phyloP scores from a whole-genome alignment of 306 rosid species.

The Echinosophora koreensis region DNA sequence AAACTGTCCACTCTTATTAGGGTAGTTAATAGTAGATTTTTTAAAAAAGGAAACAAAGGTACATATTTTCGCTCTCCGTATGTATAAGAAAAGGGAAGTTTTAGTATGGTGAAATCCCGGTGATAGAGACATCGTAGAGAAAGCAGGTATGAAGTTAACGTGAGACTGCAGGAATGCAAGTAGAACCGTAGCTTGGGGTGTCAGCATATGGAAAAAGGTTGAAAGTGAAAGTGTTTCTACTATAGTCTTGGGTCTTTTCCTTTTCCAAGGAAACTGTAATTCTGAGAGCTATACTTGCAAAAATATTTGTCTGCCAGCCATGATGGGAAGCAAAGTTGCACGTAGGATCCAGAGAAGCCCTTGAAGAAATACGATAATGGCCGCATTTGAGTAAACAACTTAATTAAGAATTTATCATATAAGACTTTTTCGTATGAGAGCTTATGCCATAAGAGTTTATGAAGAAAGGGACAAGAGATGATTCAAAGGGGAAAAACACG shows the following conservation, averaged over 20 bases:
- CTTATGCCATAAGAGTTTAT: too few relatives aligned
- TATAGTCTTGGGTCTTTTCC: not conserved
- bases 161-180: not conserved
- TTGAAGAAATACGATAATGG: not conserved
- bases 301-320: not conserved
- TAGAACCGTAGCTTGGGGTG: too few relatives aligned
- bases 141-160: not conserved
- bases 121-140: not conserved
- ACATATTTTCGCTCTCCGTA: conserved; percentile 3
- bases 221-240: not conserved
- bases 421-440: too few relatives aligned
- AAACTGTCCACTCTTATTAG: not conserved
- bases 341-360: not conserved
- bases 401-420: too few relatives aligned
- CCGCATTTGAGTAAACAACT: too few relatives aligned
- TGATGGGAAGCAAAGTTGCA: not conserved
- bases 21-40: not conserved
- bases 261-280: not conserved
- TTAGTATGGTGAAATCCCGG: not conserved
- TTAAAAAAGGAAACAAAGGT: not conserved
- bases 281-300: not conserved
- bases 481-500: too few relatives aligned
- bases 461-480: too few relatives aligned
- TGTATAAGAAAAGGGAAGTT: not conserved
- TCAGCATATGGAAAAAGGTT: too few relatives aligned